Evolutionary conservation across 2,329 filamentous ascomycete genomes (phyloP).

Genomic region (Chrysoporthe deuterocubensis): DNA sequence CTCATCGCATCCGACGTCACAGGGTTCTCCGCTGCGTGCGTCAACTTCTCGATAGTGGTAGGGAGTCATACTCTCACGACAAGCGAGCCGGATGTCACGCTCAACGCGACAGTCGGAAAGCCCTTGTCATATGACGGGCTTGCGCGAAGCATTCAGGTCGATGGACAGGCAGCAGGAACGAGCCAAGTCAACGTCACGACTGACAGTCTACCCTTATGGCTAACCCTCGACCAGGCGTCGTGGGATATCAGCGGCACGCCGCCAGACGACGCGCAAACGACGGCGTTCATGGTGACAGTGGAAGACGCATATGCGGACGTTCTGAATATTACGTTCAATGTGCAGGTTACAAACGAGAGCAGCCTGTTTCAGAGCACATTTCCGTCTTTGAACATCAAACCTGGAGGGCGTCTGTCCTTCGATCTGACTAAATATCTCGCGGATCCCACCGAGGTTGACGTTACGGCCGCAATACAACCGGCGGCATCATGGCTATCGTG

Average conservation of each 20-base stretch:
- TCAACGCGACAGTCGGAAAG: slow-evolving; percentile 61
- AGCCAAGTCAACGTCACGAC: slow-evolving; percentile 58
- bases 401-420: slow-evolving; percentile 48
- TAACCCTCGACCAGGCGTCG: slow-evolving; percentile 65
- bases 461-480: slow-evolving; percentile 44
- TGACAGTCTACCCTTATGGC: slow-evolving; percentile 67
- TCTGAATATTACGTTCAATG: slow-evolving; percentile 58
- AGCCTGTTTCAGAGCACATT: slow-evolving; percentile 47
- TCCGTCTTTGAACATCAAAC: slow-evolving; percentile 44
- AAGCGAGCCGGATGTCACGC: slow-evolving; percentile 56
- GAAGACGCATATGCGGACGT: slow-evolving; percentile 63
- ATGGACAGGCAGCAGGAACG: slow-evolving; percentile 54
- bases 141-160: slow-evolving; percentile 56
- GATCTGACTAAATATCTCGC: slow-evolving; percentile 48
- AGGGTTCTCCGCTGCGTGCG: slow-evolving; percentile 72
- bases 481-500: slow-evolving; percentile 49
- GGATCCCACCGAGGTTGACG: slow-evolving; percentile 42
- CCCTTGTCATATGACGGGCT: slow-evolving; percentile 59
- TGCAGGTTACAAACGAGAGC: slow-evolving; percentile 34
- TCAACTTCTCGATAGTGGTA: slow-evolving; percentile 73
- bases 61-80: slow-evolving; percentile 72
- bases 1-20: slow-evolving; percentile 78
- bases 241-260: slow-evolving; percentile 69
- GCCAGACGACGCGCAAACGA: slow-evolving; percentile 59
- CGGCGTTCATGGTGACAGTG: slow-evolving; percentile 65